Evolutionary conservation across 129 eudicot genomes (phyloP).

Genomic region (Chrysanthemum makinoi): DNA sequence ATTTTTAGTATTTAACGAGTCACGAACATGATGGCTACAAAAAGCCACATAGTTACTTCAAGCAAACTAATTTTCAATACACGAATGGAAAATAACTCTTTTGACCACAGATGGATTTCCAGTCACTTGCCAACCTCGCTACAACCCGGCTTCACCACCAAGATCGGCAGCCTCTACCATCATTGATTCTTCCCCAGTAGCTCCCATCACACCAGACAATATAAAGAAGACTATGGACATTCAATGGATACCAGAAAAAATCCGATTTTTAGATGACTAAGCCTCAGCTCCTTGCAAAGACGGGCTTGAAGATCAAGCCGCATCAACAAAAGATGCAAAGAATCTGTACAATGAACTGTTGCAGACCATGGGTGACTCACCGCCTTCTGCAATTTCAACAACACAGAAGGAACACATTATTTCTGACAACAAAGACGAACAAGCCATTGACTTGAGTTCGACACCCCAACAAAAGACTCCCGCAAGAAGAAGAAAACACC

Average conservation of each 20-base stretch:
- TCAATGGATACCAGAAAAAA: slow-evolving; percentile 29
- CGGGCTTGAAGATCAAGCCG: slow-evolving; percentile 27
- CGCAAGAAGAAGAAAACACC: slow-evolving; percentile 57
- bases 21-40: background rate
- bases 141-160: slow-evolving; percentile 46
- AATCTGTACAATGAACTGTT: slow-evolving; percentile 30
- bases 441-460: slow-evolving; percentile 51
- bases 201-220: slow-evolving; percentile 65
- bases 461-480: slow-evolving; percentile 72
- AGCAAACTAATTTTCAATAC: slow-evolving; percentile 10
- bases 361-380: slow-evolving; percentile 35
- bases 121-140: slow-evolving; percentile 26
- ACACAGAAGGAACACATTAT: slow-evolving; percentile 29
- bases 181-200: slow-evolving; percentile 36
- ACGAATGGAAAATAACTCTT: background rate
- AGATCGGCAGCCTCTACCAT: slow-evolving; percentile 29
- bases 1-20: no score
- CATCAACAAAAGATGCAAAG: slow-evolving; percentile 29
- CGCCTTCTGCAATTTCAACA: slow-evolving; percentile 41
- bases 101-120: slow-evolving; percentile 46
- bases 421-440: slow-evolving; percentile 35
- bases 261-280: slow-evolving; percentile 22
- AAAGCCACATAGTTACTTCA: background rate
- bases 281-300: slow-evolving; percentile 34
- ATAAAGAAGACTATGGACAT: slow-evolving; percentile 32